These are phyloP conservation scores for Alternaria brassicicola DNA, from an alignment of 2,329 filamentous ascomycete species.

Conservation along the genomic window DNA sequence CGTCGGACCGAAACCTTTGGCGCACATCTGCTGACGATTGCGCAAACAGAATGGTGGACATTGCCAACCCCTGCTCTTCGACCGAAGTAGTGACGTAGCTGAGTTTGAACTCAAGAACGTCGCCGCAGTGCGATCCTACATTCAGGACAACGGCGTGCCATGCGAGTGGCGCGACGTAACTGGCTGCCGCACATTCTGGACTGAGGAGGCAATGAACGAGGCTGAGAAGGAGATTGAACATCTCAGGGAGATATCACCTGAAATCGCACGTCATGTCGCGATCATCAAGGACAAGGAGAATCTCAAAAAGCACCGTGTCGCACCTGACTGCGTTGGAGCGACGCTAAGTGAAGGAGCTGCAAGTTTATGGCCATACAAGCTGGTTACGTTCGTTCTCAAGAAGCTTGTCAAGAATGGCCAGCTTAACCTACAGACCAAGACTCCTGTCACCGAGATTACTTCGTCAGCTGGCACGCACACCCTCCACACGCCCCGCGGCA, in stretches of 20 bases:
- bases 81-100: slow-evolving; percentile 64
- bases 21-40: slow-evolving; percentile 10
- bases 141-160: slow-evolving; percentile 63
- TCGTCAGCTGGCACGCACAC: slow-evolving; percentile 57
- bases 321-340: slow-evolving; percentile 61
- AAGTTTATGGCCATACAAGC: slow-evolving; percentile 82
- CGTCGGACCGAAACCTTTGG: not conserved
- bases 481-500: slow-evolving; percentile 72
- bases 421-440: slow-evolving; percentile 78
- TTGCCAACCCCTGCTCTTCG: slow-evolving; percentile 75
- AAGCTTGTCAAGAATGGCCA: slow-evolving; percentile 55
- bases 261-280: slow-evolving; percentile 57
- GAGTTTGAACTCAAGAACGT: slow-evolving; percentile 76
- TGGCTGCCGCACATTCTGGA: slow-evolving; percentile 69
- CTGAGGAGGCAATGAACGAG: slow-evolving; percentile 59
- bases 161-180: slow-evolving; percentile 72
- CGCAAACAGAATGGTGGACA: slow-evolving; percentile 61
- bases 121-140: slow-evolving; percentile 62
- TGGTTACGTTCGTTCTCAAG: slow-evolving; percentile 74
- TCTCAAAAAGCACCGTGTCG: slow-evolving; percentile 60
- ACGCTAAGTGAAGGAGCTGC: slow-evolving; percentile 70
- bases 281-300: slow-evolving; percentile 50
- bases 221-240: slow-evolving; percentile 59
- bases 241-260: slow-evolving; percentile 60
- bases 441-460: slow-evolving; percentile 60